Conservation (phyloP, 2,329 filamentous ascomycete genomes). For the Colletotrichum simmondsii region DNA sequence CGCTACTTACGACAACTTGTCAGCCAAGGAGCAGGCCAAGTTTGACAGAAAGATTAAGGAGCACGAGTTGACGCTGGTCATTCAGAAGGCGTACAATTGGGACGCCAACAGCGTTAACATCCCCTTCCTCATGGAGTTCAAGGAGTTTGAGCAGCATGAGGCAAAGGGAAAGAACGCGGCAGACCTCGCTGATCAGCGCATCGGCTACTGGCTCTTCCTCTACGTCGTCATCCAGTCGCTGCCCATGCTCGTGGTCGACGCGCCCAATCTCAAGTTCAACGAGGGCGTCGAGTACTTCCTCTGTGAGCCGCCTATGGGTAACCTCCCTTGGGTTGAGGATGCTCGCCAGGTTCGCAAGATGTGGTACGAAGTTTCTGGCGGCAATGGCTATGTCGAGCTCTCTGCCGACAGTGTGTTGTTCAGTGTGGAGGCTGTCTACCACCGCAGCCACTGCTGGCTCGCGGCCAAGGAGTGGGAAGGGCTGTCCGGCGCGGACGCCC, state of each 20-base stretch:
- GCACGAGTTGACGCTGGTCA: constrained; percentile 79
- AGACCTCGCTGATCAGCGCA: constrained; percentile 77
- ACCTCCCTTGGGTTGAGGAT: constrained; percentile 78
- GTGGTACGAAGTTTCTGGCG: constrained; percentile 81
- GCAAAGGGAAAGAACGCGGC: constrained; percentile 70
- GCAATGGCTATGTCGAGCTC: constrained; percentile 64
- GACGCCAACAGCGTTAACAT: constrained; percentile 69
- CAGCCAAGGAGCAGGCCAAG: constrained; percentile 80
- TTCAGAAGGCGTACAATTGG: constrained; percentile 85
- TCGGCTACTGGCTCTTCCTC: constrained; percentile 84
- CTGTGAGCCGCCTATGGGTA: constrained; percentile 78
- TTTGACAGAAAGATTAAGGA: constrained; percentile 79
- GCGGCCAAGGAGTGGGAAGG: constrained; percentile 63
- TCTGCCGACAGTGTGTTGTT: constrained; percentile 70
- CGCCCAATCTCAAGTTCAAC: constrained; percentile 74
- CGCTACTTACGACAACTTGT: constrained; percentile 71
- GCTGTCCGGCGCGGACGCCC: constrained; percentile 41
- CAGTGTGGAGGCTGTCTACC: constrained; percentile 70
- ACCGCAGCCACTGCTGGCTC: constrained; percentile 67
- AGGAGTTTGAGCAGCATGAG: constrained; percentile 76
- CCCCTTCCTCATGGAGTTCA: constrained; percentile 77
- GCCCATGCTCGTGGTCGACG: constrained; percentile 82
- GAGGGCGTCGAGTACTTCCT: constrained; percentile 85
- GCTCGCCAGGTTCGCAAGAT: constrained; percentile 71
- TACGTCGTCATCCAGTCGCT: constrained; percentile 82